Base-by-base conservation (phyloP, 441 rosid species). In the Populus hybrid region DNA sequence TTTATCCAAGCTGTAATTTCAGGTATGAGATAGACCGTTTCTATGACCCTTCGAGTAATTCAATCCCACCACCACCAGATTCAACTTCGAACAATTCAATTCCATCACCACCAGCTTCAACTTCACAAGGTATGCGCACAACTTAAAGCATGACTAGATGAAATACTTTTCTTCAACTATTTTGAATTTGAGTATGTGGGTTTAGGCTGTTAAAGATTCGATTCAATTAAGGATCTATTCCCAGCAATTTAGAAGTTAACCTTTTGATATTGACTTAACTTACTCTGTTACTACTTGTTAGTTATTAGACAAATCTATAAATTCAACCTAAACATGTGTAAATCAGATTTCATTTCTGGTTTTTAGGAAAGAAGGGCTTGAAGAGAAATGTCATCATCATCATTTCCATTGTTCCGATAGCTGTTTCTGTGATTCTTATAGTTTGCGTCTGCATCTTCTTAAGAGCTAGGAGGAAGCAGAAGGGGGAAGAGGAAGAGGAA, bases 1-100 rank as follows among this genome's bases (percentile, higher is more conserved):
- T 80, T 7, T 67, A 36, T 12, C 85, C 89, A 9, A 89, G 86
- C 63, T 88, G 93, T 12, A 73, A 73, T 42, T 73, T 83, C 9
- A 73, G 89, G 80, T 89, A 71, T 80, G 90, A 88, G 24, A 71
- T 5, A 59, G 11, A n/a, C 9, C 78, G 23, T 3, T 86, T 86
- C 61, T 77, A 71, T 40, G 36, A 65, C 11, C 1, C 57, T 63
- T 35, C 71, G 9, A 9, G 72, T 5, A 63, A 32, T 0, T 3
- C 71, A 0, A 36, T 65, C 4, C 75, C 79, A 3, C 67, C 78
- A 3, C 2, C 63, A n/a, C 19, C 28, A 26, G 28, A 26, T 26
- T 26, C 28, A 26, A 26, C 28, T 26, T 26, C 28, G 28, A 26
- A 1, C 2, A 26, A 26, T 26, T 26, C 28, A 26, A 26, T 26